A percentile compares a stretch with the other conserved stretches of the same genome.
Evolutionary conservation across 2,329 filamentous ascomycete species (phyloP).

Genomic region (Leptodontidium sp.): DNA sequence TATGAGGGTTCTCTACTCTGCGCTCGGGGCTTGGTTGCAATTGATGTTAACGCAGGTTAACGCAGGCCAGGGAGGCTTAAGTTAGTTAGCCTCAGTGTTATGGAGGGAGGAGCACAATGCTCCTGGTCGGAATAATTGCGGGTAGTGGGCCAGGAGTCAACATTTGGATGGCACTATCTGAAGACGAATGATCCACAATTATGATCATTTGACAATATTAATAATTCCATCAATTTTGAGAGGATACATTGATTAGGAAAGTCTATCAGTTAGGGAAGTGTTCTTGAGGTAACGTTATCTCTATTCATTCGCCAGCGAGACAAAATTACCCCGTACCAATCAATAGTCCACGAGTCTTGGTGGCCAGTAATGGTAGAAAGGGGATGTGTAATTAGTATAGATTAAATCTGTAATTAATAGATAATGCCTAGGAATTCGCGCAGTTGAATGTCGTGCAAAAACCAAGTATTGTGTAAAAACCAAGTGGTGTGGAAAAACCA

Average conservation of each 20-base stretch:
- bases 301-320: too few species aligned
- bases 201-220: background rate
- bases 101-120: constrained; percentile 1
- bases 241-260: background rate
- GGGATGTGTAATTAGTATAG: too few species aligned
- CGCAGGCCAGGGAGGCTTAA: background rate
- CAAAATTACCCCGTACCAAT: too few species aligned
- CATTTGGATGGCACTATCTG: background rate
- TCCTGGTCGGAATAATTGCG: constrained; percentile 7
- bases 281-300: too few species aligned
- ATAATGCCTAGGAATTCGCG: too few species aligned
- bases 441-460: too few species aligned
- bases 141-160: constrained; percentile 11
- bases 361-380: too few species aligned
- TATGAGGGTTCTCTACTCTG: constrained; percentile 5
- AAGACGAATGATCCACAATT: background rate
- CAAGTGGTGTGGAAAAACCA: too few species aligned
- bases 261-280: too few species aligned
- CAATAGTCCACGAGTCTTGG: too few species aligned
- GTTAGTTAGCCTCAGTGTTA: constrained; percentile 5
- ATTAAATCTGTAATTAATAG: too few species aligned
- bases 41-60: background rate
- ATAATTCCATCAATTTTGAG: background rate
- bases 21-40: constrained; percentile 4
- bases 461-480: too few species aligned